Evolutionary conservation across 371 early-diverging fungal genomes (phyloP), one percentile per base, ranked within the genome.

Genomic region (Lichtheimia ramosa): DNA sequence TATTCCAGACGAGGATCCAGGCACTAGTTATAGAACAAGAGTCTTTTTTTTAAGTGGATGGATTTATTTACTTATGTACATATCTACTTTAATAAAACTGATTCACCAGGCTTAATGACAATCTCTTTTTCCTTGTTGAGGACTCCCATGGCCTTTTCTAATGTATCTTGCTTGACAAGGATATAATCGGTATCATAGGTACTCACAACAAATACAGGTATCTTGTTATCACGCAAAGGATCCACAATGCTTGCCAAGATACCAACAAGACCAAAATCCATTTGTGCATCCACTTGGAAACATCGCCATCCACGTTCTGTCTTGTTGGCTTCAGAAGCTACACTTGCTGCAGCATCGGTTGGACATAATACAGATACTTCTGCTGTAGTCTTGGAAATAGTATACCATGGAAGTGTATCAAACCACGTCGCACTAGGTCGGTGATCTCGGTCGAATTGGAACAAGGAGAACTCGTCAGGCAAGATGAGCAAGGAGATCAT

Each of bases 151-250:
- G 87, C 86, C 3, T 68, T 63, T n/a, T 76, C 63, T 0, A 73
- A 66, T n/a, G 66, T 73, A 16, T 85, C 85, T 43, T 82, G 58
- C 59, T 89, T 89, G 43, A 92, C 86, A 48, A 90, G 71, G 12
- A 93, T 68, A 61, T 89, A 91, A 61, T 93, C 93, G 0, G 93
- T 93, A 63, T 93, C 89, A 56, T 73, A 93, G 0, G 92, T 92
- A 56, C 86, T 84, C 2, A 91, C 80, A 1, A 82, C 89, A 77
- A 90, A 91, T 2, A 91, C 79, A 2, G 90, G 81, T 13, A 93
- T 81, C 15, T 69, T 63, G 34, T 75, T 69, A 3, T 84, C 73
- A 27, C 84, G 86, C 16, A 93, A 63, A 0, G 83, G 81, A 5
- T 75, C 70, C 0, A 87, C 68, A 27, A 93, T 65, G 23, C 71